Evolutionary conservation across 1,139 yeast species (phyloP), one percentile per base, ranked within the genome.

Genomic region (Blastobotrys elegans): DNA sequence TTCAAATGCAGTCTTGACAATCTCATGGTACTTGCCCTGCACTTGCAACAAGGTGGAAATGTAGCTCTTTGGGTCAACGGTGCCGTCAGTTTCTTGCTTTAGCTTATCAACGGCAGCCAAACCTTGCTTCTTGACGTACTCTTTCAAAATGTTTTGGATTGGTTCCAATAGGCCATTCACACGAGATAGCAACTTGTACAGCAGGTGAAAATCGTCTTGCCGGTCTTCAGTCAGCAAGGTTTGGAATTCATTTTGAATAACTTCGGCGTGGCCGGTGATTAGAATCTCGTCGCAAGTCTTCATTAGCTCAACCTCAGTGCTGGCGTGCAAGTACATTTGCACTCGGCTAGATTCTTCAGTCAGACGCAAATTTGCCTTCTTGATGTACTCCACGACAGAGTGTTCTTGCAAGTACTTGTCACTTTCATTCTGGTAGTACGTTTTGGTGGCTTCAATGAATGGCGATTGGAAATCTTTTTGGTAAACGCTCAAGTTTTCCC

Each of bases 321-420:
- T 90, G 48, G 88, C 95, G 65, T 90, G 96, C 65, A 89, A 74
- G 61, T 85, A 85, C 63, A 83, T 76, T 52, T 82, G 83, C 52
- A 92, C 81, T 44, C 95, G 75, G 43, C 82, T 77, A 50, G 83
- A 79, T 67, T 92, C 98, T 64, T 89, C 96, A 34, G 79, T 77
- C 43, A 92, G 78, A 54, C 97, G 75, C 41, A 78, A 74, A 59
- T 86, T 90, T 44, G 96, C 95, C 65, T 84, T 87, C 56, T 79
- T 80, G 79, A 92, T 83, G 68, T 92, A 92, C 62, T 88, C 96
- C 34, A 90, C 92, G 44, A 90, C 95, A 57, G 89, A 84, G 64
- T 88, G 85, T 36, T 79, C 77, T 4, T 76, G 68, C 54, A 92
- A 72, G 63, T 81, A 89, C 44, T 74, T 74, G 20, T 73, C 70